Conservation (phyloP, 257 asterid genomes). For the Lantana camara region DNA sequence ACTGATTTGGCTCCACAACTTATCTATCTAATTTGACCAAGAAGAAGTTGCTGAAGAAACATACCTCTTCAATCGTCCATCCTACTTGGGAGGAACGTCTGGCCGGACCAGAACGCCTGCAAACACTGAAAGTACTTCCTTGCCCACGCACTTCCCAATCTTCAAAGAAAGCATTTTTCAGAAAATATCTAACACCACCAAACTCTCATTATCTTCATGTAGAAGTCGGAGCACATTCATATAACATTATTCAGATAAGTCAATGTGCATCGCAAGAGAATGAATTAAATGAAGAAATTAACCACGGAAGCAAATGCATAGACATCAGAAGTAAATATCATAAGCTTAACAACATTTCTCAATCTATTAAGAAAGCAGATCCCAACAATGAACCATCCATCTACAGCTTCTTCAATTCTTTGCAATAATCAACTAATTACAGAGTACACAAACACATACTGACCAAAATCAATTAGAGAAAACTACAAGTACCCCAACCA, state of each 20-base stretch:
- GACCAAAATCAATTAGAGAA: constrained; percentile 1
- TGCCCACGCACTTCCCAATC: constrained; percentile 23
- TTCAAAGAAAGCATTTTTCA: constrained; percentile 8
- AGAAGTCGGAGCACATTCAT: not conserved
- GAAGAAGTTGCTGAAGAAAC: constrained; percentile 15
- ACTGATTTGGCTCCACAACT: not conserved
- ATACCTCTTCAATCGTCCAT: constrained; percentile 88
- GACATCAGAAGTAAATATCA: not conserved
- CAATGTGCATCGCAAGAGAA: not conserved
- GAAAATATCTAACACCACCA: not conserved
- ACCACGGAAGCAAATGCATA: not conserved
- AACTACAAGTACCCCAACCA: not conserved
- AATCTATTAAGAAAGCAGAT: not conserved
- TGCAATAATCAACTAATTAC: not conserved
- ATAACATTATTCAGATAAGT: not conserved
- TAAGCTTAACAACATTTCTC: not conserved
- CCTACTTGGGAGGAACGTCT: constrained; percentile 89
- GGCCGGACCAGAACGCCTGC: constrained; percentile 42
- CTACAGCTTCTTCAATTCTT: not conserved
- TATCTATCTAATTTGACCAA: not conserved
- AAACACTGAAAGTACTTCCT: constrained; percentile 42
- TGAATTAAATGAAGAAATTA: constrained; percentile 1
- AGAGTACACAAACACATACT: not conserved
- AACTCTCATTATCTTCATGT: constrained; percentile 4
- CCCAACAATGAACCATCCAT: constrained; percentile 11